These are phyloP conservation scores for Trichoderma sp. DNA, from an alignment of 2,329 filamentous ascomycete genomes.

Conservation along the genomic window DNA sequence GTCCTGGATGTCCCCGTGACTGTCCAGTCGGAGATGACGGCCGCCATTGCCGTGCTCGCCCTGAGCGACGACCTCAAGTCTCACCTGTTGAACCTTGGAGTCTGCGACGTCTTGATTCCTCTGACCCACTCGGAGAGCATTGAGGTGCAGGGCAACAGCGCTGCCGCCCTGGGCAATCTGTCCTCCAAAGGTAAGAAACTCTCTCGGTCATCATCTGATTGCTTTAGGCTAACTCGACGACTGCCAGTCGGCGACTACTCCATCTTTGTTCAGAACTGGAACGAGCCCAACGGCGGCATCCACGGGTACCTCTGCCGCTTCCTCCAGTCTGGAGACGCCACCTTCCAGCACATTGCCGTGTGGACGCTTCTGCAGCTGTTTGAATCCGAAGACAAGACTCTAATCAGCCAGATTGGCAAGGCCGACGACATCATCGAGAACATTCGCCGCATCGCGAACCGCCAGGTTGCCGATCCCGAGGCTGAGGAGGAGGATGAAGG, in stretches of 20 bases:
- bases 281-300: slow-evolving; percentile 87
- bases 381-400: slow-evolving; percentile 87
- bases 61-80: slow-evolving; percentile 94
- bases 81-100: slow-evolving; percentile 84
- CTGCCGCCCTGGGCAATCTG: slow-evolving; percentile 89
- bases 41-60: slow-evolving; percentile 95
- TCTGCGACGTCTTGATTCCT: slow-evolving; percentile 95
- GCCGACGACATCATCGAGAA: slow-evolving; percentile 90
- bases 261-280: slow-evolving; percentile 94
- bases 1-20: slow-evolving; percentile 90
- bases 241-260: slow-evolving; percentile 86
- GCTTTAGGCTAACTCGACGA: background rate
- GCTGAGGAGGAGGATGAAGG: slow-evolving; percentile 88
- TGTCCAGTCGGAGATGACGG: slow-evolving; percentile 98
- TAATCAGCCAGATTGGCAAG: slow-evolving; percentile 87
- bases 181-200: slow-evolving; percentile 82
- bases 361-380: slow-evolving; percentile 96
- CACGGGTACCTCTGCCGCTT: slow-evolving; percentile 94
- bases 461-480: slow-evolving; percentile 81
- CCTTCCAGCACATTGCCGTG: slow-evolving; percentile 98
- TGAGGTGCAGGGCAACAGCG: slow-evolving; percentile 97
- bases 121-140: slow-evolving; percentile 94
- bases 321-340: slow-evolving; percentile 89
- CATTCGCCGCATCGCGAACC: slow-evolving; percentile 88
- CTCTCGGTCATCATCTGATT: too few species aligned